phyloP scores from a whole-genome alignment of 352 stramenopile species.

The Pythium aristosporum region DNA sequence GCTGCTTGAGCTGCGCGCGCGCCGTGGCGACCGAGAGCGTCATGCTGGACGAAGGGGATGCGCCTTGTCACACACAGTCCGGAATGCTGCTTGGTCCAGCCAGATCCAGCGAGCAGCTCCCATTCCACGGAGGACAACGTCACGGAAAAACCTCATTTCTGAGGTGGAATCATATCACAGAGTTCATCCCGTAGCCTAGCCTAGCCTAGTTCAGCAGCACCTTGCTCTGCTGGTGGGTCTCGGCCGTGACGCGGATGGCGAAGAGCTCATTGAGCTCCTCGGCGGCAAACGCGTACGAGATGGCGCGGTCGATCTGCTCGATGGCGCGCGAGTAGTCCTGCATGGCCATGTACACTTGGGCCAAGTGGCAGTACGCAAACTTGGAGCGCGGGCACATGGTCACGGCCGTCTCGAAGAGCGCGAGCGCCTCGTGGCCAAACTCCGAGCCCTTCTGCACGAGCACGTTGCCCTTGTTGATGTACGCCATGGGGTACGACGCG shows the following conservation, averaged over 20 bases:
- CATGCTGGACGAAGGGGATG: constrained; percentile 32
- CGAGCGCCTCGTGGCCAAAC: constrained; percentile 66
- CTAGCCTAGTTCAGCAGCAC: constrained; percentile 53
- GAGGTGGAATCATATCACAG: background rate
- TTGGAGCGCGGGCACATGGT: constrained; percentile 79
- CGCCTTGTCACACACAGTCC: constrained; percentile 17
- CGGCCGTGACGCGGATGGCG: constrained; percentile 72
- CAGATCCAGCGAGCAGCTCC: background rate
- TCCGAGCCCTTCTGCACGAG: constrained; percentile 74
- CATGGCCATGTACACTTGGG: constrained; percentile 87
- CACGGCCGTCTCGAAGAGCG: constrained; percentile 75
- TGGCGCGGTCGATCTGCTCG: constrained; percentile 79
- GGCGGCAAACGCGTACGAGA: constrained; percentile 66
- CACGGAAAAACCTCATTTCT: constrained; percentile 13
- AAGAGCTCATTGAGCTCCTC: constrained; percentile 81
- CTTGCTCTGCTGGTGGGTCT: constrained; percentile 73
- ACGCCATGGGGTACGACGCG: constrained; percentile 82
- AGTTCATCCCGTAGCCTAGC: background rate
- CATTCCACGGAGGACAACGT: constrained; percentile 1
- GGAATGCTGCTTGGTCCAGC: constrained; percentile 15
- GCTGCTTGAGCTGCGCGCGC: constrained; percentile 57
- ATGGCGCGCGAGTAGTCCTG: constrained; percentile 77
- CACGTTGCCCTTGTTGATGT: constrained; percentile 85
- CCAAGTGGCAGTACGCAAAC: constrained; percentile 80
- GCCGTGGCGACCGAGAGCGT: constrained; percentile 79